phyloP scores from a whole-genome alignment of 768 basidiomycete species.

The Lanmaoa pseudosensibilis region DNA sequence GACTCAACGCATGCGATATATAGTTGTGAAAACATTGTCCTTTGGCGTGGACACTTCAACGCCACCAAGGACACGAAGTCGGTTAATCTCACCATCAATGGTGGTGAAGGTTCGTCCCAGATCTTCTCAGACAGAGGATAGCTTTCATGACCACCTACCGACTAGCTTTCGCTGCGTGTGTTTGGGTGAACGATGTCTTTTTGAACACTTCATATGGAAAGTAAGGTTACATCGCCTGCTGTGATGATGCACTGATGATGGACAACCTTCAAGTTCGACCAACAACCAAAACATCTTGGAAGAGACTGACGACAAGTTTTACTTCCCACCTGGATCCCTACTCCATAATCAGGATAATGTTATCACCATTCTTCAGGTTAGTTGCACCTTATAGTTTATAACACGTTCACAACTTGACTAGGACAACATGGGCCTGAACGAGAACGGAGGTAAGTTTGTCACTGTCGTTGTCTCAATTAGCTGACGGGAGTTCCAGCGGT shows the following conservation, averaged over 20 bases:
- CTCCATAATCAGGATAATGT: constrained; percentile 61
- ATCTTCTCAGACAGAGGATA: not conserved
- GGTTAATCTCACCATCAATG: constrained; percentile 77
- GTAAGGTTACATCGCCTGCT: constrained; percentile 38
- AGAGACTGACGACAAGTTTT: constrained; percentile 68
- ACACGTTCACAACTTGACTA: constrained; percentile 26
- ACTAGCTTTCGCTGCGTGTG: constrained; percentile 73
- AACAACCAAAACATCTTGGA: constrained; percentile 60
- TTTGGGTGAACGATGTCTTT: constrained; percentile 77
- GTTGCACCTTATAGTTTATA: constrained; percentile 4
- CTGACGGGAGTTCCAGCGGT: constrained; percentile 26
- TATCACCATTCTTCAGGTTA: constrained; percentile 72
- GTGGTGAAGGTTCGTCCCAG: constrained; percentile 59
- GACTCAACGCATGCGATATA: not conserved
- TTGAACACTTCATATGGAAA: constrained; percentile 73
- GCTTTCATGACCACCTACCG: not conserved
- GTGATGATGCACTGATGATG: not conserved
- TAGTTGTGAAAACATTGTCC: constrained; percentile 79
- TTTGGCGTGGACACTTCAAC: constrained; percentile 82
- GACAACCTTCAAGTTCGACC: constrained; percentile 45
- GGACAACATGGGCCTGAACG: constrained; percentile 82
- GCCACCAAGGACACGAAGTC: constrained; percentile 59
- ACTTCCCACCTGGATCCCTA: constrained; percentile 59
- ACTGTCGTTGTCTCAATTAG: not conserved
- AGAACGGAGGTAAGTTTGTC: constrained; percentile 49